Evolutionary conservation across 495 filamentous ascomycete species (phyloP), one percentile per base, ranked within the genome.

Genomic region (Symbiotaphrina buchneri): DNA sequence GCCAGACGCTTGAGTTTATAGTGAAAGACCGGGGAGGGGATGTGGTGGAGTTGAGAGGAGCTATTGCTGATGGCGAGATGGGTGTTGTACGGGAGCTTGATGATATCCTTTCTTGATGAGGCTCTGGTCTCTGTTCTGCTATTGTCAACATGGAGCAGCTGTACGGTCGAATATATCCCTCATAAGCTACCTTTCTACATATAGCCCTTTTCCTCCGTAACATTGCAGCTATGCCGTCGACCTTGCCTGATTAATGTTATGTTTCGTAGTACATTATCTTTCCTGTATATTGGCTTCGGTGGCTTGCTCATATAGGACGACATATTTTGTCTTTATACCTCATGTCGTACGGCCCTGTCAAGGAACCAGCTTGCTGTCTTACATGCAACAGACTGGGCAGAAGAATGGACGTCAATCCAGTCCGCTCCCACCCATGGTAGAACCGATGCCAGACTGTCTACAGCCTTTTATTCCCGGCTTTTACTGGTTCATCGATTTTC

Each of bases 1-100:
- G 43, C 0, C 58, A 64, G 43, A 64, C 59, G 1, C 31, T 61
- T 14, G 45, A 48, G 22, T 52, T 40, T 45, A 55, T 63, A 22
- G 45, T 61, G 40, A 47, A 40, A 8, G 55, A 61, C 39, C 43
- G 59, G 21, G 55, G 54, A 6, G 47, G 49, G 5, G 48, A 55
- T 37, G 35, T 48, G 6, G 39, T 39, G 18, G 48, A 49, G 13
- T 39, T 54, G 10, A 37, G 41, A 30, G 31, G 34, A 24, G 46
- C 44, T 17, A 44, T 58, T 33, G 26, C 19, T 23, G 33, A 25
- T 1, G 27, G 33, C 11, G 33, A 31, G 14, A 21, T 37, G 6
- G 25, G 37, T 14, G 33, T 36, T 2, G 28, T 31, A 3, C 13
- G 20, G 10, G 18, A 20, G 38, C n/a, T n/a, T n/a, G n/a, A n/a